These are phyloP conservation scores for Stenocarpella maydis DNA, from an alignment of 2,329 filamentous ascomycete species.

Conservation along the genomic window DNA sequence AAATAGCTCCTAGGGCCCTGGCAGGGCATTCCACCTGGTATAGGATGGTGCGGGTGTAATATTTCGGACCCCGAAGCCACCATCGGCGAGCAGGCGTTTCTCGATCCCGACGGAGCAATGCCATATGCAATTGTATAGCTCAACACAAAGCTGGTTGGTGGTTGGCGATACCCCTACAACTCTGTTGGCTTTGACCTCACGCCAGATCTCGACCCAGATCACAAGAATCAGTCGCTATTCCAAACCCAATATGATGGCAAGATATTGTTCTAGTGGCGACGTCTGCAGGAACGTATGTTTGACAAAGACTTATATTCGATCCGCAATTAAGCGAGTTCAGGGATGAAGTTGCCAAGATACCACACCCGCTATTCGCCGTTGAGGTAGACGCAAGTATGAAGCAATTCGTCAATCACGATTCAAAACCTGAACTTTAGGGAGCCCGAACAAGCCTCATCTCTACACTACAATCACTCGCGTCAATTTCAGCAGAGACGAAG, in stretches of 20 bases:
- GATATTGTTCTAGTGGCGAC: constrained; percentile 64
- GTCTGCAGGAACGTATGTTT: constrained; percentile 65
- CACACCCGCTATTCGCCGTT: constrained; percentile 43
- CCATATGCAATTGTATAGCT: constrained; percentile 61
- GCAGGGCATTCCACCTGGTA: no score
- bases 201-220: constrained; percentile 46
- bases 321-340: constrained; percentile 41
- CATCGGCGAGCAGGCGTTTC: constrained; percentile 49
- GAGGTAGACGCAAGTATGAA: constrained; percentile 43
- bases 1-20: no score
- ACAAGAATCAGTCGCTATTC: constrained; percentile 56
- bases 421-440: constrained; percentile 57
- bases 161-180: constrained; percentile 61
- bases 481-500: constrained; percentile 36
- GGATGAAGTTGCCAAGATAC: constrained; percentile 46
- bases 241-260: constrained; percentile 55
- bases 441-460: constrained; percentile 57
- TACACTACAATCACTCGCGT: constrained; percentile 57
- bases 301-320: constrained; percentile 54
- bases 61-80: constrained; percentile 45
- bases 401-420: constrained; percentile 47
- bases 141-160: constrained; percentile 58
- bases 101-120: constrained; percentile 62
- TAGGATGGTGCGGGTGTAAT: constrained; percentile 60
- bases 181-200: constrained; percentile 61